Conservation (phyloP, 495 filamentous ascomycete genomes). For the Recurvomyces mirabilis region DNA sequence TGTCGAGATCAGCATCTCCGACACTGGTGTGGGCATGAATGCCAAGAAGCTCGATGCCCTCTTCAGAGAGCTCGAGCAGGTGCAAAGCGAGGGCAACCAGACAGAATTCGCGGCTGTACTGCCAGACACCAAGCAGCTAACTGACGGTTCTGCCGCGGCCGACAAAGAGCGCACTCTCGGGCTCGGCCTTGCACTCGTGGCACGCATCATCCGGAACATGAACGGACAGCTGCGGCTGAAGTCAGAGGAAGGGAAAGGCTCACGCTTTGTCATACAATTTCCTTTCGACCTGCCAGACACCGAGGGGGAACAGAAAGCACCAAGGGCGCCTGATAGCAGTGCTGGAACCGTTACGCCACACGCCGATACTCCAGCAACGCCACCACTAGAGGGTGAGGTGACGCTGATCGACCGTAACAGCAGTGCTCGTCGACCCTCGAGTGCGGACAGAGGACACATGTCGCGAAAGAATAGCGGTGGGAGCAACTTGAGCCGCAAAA, state of each 20-base stretch:
- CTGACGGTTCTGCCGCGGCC: constrained; percentile 13
- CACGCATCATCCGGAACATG: constrained; percentile 78
- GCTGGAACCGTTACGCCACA: constrained; percentile 23
- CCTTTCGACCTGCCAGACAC: constrained; percentile 52
- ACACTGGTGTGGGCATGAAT: constrained; percentile 74
- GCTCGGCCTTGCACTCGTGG: constrained; percentile 75
- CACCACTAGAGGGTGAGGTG: constrained; percentile 40
- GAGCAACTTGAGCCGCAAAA: constrained; percentile 34
- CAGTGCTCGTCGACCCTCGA: background rate
- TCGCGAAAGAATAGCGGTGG: constrained; percentile 30
- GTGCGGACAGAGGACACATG: background rate
- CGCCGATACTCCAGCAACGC: constrained; percentile 18
- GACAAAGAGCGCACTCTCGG: constrained; percentile 46
- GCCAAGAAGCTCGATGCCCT: constrained; percentile 59
- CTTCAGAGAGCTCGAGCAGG: constrained; percentile 82
- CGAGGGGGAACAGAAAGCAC: constrained; percentile 24
- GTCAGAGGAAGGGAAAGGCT: constrained; percentile 77
- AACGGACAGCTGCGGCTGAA: constrained; percentile 80
- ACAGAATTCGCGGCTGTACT: constrained; percentile 31
- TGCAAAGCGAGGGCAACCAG: constrained; percentile 47
- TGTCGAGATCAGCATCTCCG: constrained; percentile 63
- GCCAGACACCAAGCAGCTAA: constrained; percentile 4
- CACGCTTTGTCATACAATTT: constrained; percentile 64
- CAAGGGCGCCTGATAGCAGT: background rate
- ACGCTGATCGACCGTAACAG: constrained; percentile 42